A percentile compares a stretch with the other conserved stretches of the same genome.
These are phyloP conservation scores for Mycocentrospora acerina DNA, from an alignment of 2,329 filamentous ascomycete species.

Conservation along the genomic window DNA sequence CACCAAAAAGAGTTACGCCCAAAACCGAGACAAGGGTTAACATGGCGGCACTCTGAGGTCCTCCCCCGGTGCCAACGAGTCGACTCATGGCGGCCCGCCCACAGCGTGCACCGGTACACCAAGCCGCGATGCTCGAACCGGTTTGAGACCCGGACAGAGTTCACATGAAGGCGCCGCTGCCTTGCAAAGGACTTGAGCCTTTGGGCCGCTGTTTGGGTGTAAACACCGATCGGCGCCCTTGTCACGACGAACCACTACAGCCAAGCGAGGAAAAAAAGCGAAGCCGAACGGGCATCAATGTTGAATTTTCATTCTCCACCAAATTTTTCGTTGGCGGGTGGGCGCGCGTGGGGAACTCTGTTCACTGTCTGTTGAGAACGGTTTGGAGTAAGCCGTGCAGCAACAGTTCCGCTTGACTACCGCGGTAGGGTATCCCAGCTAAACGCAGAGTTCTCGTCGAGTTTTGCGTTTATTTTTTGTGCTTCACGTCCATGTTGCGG, in stretches of 20 bases:
- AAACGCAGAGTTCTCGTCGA: no score
- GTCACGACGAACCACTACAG: no score
- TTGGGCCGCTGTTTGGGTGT: slow-evolving; percentile 17
- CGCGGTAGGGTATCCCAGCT: no score
- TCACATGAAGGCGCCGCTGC: slow-evolving; percentile 14
- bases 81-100: slow-evolving; percentile 13
- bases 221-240: slow-evolving; percentile 8
- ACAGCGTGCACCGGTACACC: slow-evolving; percentile 16
- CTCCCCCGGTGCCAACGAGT: slow-evolving; percentile 26
- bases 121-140: slow-evolving; percentile 12
- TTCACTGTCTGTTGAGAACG: no score
- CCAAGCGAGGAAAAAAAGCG: slow-evolving; percentile 9
- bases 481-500: slow-evolving; percentile 9
- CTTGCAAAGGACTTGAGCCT: slow-evolving; percentile 15
- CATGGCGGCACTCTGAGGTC: slow-evolving; percentile 13
- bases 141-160: slow-evolving; percentile 10
- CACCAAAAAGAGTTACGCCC: slow-evolving; percentile 17
- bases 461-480: no score
- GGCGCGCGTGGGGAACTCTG: no score
- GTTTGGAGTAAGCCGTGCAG: no score
- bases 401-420: no score
- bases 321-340: background rate
- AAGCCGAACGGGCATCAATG: background rate
- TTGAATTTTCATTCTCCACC: slow-evolving; percentile 2
- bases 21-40: slow-evolving; percentile 9